Percentiles rank a stretch among this genome's conserved stretches.
These are phyloP conservation scores for Lipomyces yamanashiensis DNA, from an alignment of 805 yeast genomes.

Conservation along the genomic window DNA sequence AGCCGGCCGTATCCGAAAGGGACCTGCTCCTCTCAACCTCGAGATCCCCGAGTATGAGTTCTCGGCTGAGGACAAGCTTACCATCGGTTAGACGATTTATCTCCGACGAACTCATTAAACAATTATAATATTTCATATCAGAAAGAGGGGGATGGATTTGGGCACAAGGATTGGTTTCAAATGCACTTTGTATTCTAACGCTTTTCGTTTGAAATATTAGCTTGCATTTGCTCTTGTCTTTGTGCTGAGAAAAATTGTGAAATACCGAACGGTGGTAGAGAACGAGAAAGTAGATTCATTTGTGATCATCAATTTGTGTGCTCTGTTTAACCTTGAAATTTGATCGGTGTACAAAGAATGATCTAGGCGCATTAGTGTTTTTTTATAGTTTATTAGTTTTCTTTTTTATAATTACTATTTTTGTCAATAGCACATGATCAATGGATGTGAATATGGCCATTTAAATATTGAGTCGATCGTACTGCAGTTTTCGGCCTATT, in stretches of 20 bases:
- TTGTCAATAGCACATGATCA: conserved; percentile 10
- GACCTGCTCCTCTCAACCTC: conserved; percentile 99
- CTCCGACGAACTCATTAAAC: not conserved
- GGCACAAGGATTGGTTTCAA: no score
- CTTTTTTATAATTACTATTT: not conserved
- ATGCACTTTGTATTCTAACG: not conserved
- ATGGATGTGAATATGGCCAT: conserved; percentile 8
- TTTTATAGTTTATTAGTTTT: not conserved
- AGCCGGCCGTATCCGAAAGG: conserved; percentile 98
- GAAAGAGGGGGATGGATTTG: no score
- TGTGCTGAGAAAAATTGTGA: not conserved
- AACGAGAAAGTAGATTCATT: conserved; percentile 13
- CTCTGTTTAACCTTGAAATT: conserved; percentile 1
- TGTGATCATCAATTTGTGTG: conserved; percentile 5
- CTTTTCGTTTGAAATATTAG: not conserved
- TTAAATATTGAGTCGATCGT: not conserved
- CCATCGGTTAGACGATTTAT: conserved; percentile 70
- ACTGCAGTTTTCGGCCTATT: no score
- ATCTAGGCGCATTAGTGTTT: conserved; percentile 18
- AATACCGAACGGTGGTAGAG: not conserved
- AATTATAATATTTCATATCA: no score
- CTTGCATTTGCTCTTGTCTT: not conserved
- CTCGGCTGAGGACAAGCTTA: conserved; percentile 75
- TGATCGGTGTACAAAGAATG: conserved; percentile 16
- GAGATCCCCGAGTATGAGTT: conserved; percentile 94